These are phyloP conservation scores for Aspergillus indologenus DNA, from an alignment of 495 filamentous ascomycete species.

Conservation along the genomic window DNA sequence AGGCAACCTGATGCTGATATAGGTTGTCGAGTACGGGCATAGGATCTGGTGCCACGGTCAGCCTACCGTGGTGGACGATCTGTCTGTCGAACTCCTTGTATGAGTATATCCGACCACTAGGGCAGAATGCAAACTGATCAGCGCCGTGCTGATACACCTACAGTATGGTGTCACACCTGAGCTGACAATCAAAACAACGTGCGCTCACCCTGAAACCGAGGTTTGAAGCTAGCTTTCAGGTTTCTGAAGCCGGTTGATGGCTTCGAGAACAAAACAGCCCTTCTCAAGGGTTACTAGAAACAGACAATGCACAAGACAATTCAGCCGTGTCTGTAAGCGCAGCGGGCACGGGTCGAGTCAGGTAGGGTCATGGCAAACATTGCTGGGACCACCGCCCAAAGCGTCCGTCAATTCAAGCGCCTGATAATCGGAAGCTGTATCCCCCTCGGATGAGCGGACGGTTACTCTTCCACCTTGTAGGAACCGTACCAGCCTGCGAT, in stretches of 20 bases:
- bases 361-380: neutral
- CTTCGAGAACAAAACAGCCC: neutral
- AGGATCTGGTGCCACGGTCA: too few species aligned
- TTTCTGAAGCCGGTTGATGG: neutral
- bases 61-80: too few species aligned
- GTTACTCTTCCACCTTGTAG: neutral
- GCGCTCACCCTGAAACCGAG: neutral
- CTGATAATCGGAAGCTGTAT: neutral
- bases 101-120: too few species aligned
- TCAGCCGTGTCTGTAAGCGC: neutral
- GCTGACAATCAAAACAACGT: neutral
- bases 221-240: neutral
- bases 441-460: neutral
- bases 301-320: too few species aligned
- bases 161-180: neutral
- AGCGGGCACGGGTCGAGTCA: neutral
- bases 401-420: neutral
- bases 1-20: too few species aligned
- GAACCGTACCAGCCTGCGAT: neutral
- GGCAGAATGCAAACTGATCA: neutral
- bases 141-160: neutral
- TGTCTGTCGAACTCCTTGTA: too few species aligned
- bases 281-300: neutral
- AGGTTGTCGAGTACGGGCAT: too few species aligned
- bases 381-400: neutral